Evolutionary conservation across 331 rosid genomes (phyloP).

Genomic region (Malus hybrid): DNA sequence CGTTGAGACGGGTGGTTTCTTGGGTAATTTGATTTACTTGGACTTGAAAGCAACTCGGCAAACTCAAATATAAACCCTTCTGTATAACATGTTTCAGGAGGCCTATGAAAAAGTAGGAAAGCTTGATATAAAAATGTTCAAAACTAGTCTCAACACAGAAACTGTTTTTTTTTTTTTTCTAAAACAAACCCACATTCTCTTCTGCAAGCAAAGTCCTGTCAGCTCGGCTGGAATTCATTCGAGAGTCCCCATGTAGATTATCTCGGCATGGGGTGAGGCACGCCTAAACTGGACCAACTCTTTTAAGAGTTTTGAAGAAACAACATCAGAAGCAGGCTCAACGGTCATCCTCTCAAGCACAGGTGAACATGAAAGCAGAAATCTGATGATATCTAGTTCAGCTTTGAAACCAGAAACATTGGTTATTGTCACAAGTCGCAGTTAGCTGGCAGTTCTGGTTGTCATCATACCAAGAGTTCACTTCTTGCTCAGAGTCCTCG

Average conservation of each 20-base stretch:
- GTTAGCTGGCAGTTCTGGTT: conserved; percentile 17
- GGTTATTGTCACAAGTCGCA: conserved; percentile 34
- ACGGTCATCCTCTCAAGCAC: conserved; percentile 38
- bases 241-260: not conserved
- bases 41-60: too few relatives aligned
- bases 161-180: too few relatives aligned
- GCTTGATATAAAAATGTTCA: not conserved
- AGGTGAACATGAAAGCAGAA: conserved; percentile 29
- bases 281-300: too few relatives aligned
- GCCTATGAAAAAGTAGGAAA: not conserved
- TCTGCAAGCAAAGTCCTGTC: not conserved
- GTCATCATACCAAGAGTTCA: conserved; percentile 17
- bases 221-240: not conserved
- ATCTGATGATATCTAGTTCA: conserved; percentile 36
- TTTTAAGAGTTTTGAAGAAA: not conserved
- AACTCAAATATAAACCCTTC: too few relatives aligned
- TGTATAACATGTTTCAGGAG: too few relatives aligned
- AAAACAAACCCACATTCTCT: not conserved
- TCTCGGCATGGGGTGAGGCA: too few relatives aligned
- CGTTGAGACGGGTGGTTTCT: too few relatives aligned
- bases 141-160: not conserved
- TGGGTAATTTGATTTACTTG: too few relatives aligned
- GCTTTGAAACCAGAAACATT: conserved; percentile 33
- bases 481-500: not conserved
- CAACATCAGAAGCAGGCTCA: conserved; percentile 11